Base-by-base conservation (phyloP, 306 rosid genomes). In the Alnus glutinosa region DNA sequence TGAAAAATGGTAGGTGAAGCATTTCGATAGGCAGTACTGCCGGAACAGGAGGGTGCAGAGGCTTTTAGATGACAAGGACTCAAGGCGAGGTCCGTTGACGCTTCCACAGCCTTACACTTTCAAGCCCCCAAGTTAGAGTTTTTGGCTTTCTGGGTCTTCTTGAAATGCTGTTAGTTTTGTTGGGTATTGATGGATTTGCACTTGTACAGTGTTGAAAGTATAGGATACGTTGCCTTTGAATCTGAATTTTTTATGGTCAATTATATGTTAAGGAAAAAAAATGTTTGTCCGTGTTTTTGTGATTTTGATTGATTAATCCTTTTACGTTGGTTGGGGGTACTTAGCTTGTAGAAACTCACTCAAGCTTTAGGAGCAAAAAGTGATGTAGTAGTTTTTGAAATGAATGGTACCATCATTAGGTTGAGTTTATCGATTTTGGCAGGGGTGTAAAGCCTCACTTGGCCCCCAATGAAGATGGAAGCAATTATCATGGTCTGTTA, bases 11-110 rank as follows among this genome's bases (percentile, higher is more conserved):
- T 76, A 96, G 98, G 99, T 96, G 88, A 93, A 89, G 80, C 99
- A 96, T 86, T 96, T 93, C 52, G 98, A 96, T 88, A 82, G 92
- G 83, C 90, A 87, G 70, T 85, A 89, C 68, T 96, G 98, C 74
- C 89, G 87, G 96, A 90, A 84, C 83, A 87, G 74, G 73, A 88
- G 90, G 86, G 84, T 80, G 77, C 90, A 96, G 85, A 89, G 98
- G 81, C 99, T 91, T 67, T 84, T 96, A 89, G 97, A 96, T 83
- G 99, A 96, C 74, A 90, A 85, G 81, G 97, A 86, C 1, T 76
- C 91, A 5, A 85, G 94, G 78, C 90, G 91, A 92, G 98, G 98
- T 90, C 96, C 96, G 88, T 88, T 89, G 88, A 75, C 44, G 61
- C 92, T 91, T 80, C 93, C 93, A 50, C 90, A 89, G 76, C 89